Base-by-base conservation (phyloP, 2,329 filamentous ascomycete species). In the Sporothrix mexicana region DNA sequence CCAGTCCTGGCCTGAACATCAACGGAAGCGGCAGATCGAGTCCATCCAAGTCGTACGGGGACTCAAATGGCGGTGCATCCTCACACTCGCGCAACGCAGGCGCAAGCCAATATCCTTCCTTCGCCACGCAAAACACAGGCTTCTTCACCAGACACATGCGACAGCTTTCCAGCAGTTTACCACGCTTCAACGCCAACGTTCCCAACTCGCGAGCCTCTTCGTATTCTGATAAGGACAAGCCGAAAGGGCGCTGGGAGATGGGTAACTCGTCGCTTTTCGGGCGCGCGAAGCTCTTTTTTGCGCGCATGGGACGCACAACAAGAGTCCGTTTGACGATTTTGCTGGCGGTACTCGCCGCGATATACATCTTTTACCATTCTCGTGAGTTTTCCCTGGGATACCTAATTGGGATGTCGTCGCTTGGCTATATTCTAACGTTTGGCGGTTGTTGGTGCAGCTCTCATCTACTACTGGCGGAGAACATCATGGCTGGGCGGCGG, bases 101-200 rank as follows among this genome's bases (percentile, higher is more conserved):
- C 73, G 88, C 93, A 74, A 89, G 90, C 79, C 89, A 91, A 73
- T 94, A 94, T 79, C 90, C 93, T 9, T 92, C 92, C 53, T 96
- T 94, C 82, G 90, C 90, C 75, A 94, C 91, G 10, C 90, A 92
- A 78, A 94, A 94, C 79, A 91, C 93, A 78, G 93, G 94, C 72
- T 97, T 97, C 86, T 95, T 98, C 81, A 91, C 90, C 73, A 90
- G 93, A 76, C 93, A 97, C 81, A 93, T 93, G 83, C 91, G 93
- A 76, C 91, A 88, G 76, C 87, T 98, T 77, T 96, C 93, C 4
- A 91, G 89, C 77, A 93, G 90, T 75, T 83, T 98, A 73, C 94
- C 95, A 8, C 87, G 88, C 30, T 95, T 96, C 80, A 87, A 88
- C 76, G 82, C 67, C 13, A 69, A 51, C 30, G 4, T 45, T 30